These are phyloP conservation scores for Talaromyces sp. DNA, from an alignment of 2,329 filamentous ascomycete species.

Conservation along the genomic window DNA sequence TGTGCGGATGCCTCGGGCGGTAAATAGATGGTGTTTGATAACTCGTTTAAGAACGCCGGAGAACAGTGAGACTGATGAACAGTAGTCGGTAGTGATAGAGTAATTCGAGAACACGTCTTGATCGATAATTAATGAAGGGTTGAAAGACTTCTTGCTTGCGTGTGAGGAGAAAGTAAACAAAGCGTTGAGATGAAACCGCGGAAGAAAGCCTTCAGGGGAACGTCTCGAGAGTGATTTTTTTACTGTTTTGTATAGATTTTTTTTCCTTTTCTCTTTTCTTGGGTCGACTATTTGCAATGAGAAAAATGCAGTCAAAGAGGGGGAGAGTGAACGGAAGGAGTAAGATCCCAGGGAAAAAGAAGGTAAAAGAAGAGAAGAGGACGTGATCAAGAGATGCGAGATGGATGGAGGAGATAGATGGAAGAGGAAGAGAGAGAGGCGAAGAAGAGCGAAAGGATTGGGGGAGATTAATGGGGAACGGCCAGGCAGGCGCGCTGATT, in stretches of 20 bases:
- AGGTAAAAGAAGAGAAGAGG: conserved; percentile 29
- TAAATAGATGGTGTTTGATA: neutral
- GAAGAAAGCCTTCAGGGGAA: conserved; percentile 16
- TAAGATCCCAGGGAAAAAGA: conserved; percentile 22
- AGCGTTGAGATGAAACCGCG: conserved; percentile 9
- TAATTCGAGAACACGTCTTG: neutral
- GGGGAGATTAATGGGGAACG: conserved; percentile 11
- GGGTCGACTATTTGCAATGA: conserved; percentile 22
- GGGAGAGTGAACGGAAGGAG: conserved; percentile 30
- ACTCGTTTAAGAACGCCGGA: conserved; percentile 8
- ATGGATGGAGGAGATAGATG: neutral
- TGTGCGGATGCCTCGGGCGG: neutral
- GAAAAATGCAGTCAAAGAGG: conserved; percentile 18
- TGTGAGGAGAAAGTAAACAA: conserved; percentile 10
- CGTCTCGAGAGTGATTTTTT: conserved; percentile 16
- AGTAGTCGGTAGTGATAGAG: neutral
- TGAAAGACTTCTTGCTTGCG: neutral
- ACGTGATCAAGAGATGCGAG: conserved; percentile 23
- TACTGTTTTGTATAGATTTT: neutral
- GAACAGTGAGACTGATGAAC: neutral
- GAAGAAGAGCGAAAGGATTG: conserved; percentile 10
- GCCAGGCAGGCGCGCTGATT: neutral
- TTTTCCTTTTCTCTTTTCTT: conserved; percentile 18
- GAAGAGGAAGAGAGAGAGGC: conserved; percentile 14
- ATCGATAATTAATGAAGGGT: conserved; percentile 13